phyloP scores from a whole-genome alignment of 129 eudicot species.

The Lonicera japonica region DNA sequence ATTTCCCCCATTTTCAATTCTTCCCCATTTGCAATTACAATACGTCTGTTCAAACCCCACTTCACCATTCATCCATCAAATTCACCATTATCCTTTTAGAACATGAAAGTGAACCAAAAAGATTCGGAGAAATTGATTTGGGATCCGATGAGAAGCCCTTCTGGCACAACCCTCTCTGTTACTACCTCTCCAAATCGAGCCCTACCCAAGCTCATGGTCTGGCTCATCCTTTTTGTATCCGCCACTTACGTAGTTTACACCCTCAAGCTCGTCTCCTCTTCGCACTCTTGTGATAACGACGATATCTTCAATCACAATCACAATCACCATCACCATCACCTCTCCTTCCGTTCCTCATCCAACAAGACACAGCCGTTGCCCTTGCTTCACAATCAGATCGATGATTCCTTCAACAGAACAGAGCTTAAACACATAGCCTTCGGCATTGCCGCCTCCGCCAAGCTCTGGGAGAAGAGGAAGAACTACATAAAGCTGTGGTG shows the following conservation, averaged over 20 bases:
- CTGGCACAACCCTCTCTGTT: too few species aligned
- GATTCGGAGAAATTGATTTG: slow-evolving; percentile 9
- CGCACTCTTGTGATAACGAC: slow-evolving; percentile 9
- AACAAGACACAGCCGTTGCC: neutral
- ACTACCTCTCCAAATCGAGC: slow-evolving; percentile 18
- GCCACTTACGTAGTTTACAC: slow-evolving; percentile 73
- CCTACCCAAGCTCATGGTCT: slow-evolving; percentile 55
- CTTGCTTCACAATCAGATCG: neutral
- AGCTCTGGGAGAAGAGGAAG: slow-evolving; percentile 65
- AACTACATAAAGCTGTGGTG: slow-evolving; percentile 88
- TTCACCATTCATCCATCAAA: neutral
- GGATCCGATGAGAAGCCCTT: slow-evolving; percentile 16
- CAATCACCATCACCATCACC: neutral
- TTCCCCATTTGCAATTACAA: too few species aligned
- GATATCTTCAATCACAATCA: neutral
- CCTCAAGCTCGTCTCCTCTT: slow-evolving; percentile 48
- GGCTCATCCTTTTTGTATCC: slow-evolving; percentile 52
- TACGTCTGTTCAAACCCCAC: too few species aligned
- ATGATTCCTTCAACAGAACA: slow-evolving; percentile 14
- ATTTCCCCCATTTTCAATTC: too few species aligned
- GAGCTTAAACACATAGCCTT: slow-evolving; percentile 68
- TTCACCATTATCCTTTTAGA: too few species aligned
- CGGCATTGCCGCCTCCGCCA: slow-evolving; percentile 90
- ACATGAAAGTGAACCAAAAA: slow-evolving; percentile 5
- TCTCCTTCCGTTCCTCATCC: neutral